phyloP scores from a whole-genome alignment of 1,284 basidiomycete genomes.

The Leccinum pseudoinsigne region DNA sequence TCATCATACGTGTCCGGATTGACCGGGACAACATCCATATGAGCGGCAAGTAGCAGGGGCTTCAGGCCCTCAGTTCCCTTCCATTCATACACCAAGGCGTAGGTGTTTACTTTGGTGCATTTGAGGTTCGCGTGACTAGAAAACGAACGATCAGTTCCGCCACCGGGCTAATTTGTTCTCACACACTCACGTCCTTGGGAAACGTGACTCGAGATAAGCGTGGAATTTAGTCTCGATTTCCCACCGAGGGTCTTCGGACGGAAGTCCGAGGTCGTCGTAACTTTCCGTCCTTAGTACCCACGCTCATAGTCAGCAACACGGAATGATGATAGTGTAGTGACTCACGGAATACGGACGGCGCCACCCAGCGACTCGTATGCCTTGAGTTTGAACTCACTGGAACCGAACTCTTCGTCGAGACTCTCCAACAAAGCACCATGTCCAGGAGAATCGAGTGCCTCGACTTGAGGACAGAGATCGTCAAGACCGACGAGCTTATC shows the following conservation, averaged over 20 bases:
- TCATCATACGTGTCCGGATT: slow-evolving; percentile 48
- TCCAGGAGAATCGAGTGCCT: slow-evolving; percentile 29
- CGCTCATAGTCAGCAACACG: neutral
- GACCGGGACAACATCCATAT: slow-evolving; percentile 63
- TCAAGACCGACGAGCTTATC: slow-evolving; percentile 5
- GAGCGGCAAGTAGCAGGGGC: slow-evolving; percentile 59
- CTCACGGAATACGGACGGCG: slow-evolving; percentile 47
- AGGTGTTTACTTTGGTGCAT: slow-evolving; percentile 56
- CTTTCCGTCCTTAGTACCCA: slow-evolving; percentile 34
- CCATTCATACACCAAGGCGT: slow-evolving; percentile 64
- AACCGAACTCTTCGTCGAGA: slow-evolving; percentile 38
- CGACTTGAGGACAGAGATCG: slow-evolving; percentile 34
- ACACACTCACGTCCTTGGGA: slow-evolving; percentile 40
- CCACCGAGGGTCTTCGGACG: slow-evolving; percentile 48
- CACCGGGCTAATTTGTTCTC: neutral
- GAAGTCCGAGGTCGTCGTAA: slow-evolving; percentile 42
- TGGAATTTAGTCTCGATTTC: slow-evolving; percentile 43
- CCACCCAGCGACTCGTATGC: slow-evolving; percentile 44
- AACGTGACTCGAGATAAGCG: slow-evolving; percentile 41
- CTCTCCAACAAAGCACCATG: slow-evolving; percentile 33
- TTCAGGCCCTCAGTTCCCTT: slow-evolving; percentile 57
- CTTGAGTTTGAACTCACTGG: slow-evolving; percentile 37
- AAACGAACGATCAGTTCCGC: neutral
- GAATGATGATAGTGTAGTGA: neutral
- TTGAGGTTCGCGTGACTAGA: slow-evolving; percentile 46